Base-by-base conservation (phyloP, 495 filamentous ascomycete genomes). In the Lasiosphaeriaceae sp. region DNA sequence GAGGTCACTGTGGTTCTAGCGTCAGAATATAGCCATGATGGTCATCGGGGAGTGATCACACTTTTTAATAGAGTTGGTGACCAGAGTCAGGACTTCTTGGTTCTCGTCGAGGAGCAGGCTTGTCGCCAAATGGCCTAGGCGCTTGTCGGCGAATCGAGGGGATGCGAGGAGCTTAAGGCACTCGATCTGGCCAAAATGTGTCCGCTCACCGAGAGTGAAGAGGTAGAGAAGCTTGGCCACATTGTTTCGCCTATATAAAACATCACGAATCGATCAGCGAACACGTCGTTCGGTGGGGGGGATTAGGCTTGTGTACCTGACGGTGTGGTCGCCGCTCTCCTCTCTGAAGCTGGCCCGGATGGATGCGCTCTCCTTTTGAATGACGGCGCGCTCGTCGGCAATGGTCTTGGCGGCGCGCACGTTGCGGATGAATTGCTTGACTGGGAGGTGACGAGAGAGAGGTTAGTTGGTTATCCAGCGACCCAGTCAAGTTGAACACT, bases 391-490 rank as follows among this genome's bases (percentile, higher is more conserved):
- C 79, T 98, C 94, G 74, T 98, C 94, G 67, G 95, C 95, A 68
- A 98, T 94, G 29, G 94, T 98, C 81, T 98, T 98, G 51, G 94
- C 90, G 45, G 93, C 92, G 67, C 94, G 90, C 62, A 98, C 94
- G 78, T 96, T 96, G 69, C 94, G 91, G 75, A 98, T 98, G 77
- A 98, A 98, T 80, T 97, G 93, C 77, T 98, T 98, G 71, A 98
- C 93, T 97, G 65, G 34, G 63, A 43, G 56, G 58, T 26, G 47
- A 41, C 22, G 45, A n/a, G 37, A 44, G 11, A 54, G 2, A n/a
- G n/a, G n/a, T n/a, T n/a, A n/a, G n/a, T n/a, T n/a, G n/a, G 51
- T 54, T 22, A 52, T 17, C 31, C 34, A n/a, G 16, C 19, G 17
- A 24, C 51, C 51, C 16, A 14, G 22, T 47, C 3, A 7, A 47